These are phyloP conservation scores for Roridomyces roridus DNA, from an alignment of 768 basidiomycete species.

Conservation along the genomic window DNA sequence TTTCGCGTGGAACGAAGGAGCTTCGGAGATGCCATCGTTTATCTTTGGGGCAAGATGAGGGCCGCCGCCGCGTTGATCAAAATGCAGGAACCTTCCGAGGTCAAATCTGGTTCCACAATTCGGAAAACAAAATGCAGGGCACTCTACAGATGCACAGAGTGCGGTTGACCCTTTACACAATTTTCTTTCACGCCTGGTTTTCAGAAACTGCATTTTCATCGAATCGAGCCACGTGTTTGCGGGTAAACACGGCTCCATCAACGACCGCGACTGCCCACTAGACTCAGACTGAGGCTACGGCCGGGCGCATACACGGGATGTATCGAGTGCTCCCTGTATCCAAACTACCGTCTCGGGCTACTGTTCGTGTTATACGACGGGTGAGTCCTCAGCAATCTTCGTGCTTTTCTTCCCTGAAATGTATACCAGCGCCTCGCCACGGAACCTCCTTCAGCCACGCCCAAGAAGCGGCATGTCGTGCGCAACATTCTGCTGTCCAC, in stretches of 20 bases:
- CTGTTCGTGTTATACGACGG: conserved; percentile 61
- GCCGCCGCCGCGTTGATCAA: too few relatives aligned
- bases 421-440: conserved; percentile 61
- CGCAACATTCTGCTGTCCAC: conserved; percentile 73
- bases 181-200: too few relatives aligned
- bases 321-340: conserved; percentile 64
- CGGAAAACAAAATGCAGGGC: too few relatives aligned
- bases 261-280: background rate
- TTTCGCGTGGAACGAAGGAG: too few relatives aligned
- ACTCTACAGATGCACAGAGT: too few relatives aligned
- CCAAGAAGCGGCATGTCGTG: conserved; percentile 59
- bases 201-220: too few relatives aligned
- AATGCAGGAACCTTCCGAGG: too few relatives aligned
- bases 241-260: background rate
- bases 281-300: conserved; percentile 7
- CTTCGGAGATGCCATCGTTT: too few relatives aligned
- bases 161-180: too few relatives aligned
- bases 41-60: too few relatives aligned
- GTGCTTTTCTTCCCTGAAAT: conserved; percentile 2
- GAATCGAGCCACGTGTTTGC: background rate
- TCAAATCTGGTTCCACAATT: too few relatives aligned
- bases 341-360: conserved; percentile 56
- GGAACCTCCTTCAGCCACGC: conserved; percentile 48
- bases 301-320: conserved; percentile 43
- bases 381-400: conserved; percentile 37